Base-by-base conservation (phyloP, 192 early-diverging fungal genomes). In the Helicostylum pulchrum region DNA sequence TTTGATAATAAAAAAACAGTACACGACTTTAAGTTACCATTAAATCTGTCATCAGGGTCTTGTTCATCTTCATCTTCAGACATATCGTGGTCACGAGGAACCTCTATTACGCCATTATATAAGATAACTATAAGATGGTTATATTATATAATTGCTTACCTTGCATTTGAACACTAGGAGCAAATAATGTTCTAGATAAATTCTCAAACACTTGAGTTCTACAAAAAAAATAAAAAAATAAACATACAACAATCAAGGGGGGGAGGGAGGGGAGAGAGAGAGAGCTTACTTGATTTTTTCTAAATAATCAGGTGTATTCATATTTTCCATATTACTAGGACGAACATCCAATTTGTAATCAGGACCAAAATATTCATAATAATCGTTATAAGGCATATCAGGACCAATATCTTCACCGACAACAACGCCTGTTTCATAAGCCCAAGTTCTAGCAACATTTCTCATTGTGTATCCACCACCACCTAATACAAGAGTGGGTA, bases 381-480 rank as follows among this genome's bases (percentile, higher is more conserved):
- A 97, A 59, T 89, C 86, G 71, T 94, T 95, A 67, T 87, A 89
- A 9, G 95, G 94, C 45, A 97, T 81, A 19, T 81, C 77, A 65
- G 87, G 82, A n/a, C 80, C 75, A 19, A 94, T 66, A 10, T 84
- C 79, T 68, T 90, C 74, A 15, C 86, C 90, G 11, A 94, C 83
- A 2, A 93, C 84, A 7, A 95, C 81, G 7, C 89, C 89, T 6
- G 96, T 99, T 72, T 97, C 94, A 74, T 93, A 94, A 0, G 93
- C 90, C 97, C 97, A 99, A 23, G 93, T 90, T 32, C 96, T 76
- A 9, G 93, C 88, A 2, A 99, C 97, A 67, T 99, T 99, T n/a
- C 93, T 83, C 65, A 97, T 93, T 0, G 95, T 99, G 66, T 99
- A 99, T 10, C 97, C 97, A 45, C 97, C 97, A 6, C 97, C 97